phyloP scores from a whole-genome alignment of 805 yeast species.

The Metschnikowia arizonensis region DNA sequence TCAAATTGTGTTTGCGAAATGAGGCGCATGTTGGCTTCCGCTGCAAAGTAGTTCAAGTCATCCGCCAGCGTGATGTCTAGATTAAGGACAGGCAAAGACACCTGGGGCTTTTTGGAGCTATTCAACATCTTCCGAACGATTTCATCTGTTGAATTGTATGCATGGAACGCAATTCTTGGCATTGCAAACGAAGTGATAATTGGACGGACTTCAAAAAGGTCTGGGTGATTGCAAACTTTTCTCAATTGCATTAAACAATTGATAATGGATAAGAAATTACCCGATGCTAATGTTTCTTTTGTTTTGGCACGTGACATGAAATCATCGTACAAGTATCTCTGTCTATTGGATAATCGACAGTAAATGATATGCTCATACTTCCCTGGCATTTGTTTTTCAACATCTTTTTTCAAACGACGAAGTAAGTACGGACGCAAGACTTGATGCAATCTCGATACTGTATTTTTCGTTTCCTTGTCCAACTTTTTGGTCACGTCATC shows the following conservation, averaged over 20 bases:
- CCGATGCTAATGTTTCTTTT: slow-evolving; percentile 86
- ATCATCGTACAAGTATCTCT: slow-evolving; percentile 87
- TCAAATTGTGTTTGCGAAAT: slow-evolving; percentile 47
- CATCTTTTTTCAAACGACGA: slow-evolving; percentile 91
- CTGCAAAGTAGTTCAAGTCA: slow-evolving; percentile 41
- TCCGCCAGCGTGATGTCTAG: slow-evolving; percentile 51
- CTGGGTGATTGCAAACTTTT: slow-evolving; percentile 95
- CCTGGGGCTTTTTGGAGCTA: slow-evolving; percentile 12
- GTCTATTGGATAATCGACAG: slow-evolving; percentile 90
- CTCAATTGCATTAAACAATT: slow-evolving; percentile 97
- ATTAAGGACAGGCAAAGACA: slow-evolving; percentile 58
- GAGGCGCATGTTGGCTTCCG: slow-evolving; percentile 40
- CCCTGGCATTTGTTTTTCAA: slow-evolving; percentile 98
- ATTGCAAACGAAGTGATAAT: slow-evolving; percentile 85
- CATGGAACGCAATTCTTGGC: slow-evolving; percentile 55
- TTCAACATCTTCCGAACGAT: slow-evolving; percentile 20
- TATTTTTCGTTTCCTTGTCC: slow-evolving; percentile 74
- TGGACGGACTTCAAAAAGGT: slow-evolving; percentile 92
- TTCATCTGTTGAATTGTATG: slow-evolving; percentile 35
- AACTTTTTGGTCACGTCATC: slow-evolving; percentile 41
- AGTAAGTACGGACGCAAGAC: slow-evolving; percentile 88
- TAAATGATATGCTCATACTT: slow-evolving; percentile 93
- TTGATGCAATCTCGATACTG: slow-evolving; percentile 86
- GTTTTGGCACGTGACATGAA: slow-evolving; percentile 97
- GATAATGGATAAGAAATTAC: slow-evolving; percentile 90